Conservation (phyloP, 331 rosid species). For the Rhamnella rubrinervis region DNA sequence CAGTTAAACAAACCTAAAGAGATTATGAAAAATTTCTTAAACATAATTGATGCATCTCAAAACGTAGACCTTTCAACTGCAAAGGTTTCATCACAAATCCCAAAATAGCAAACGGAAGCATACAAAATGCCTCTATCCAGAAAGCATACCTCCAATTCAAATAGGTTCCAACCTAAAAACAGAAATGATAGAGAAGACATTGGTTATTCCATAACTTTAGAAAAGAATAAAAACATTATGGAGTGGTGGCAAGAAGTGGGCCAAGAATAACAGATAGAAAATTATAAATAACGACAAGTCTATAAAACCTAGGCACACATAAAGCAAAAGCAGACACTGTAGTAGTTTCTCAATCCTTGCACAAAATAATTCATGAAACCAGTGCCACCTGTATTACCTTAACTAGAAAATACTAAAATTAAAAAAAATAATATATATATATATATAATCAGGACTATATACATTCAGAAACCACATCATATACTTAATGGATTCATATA, state of each 20-base stretch:
- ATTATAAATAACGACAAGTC: slow-evolving; percentile 7
- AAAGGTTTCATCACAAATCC: slow-evolving; percentile 80
- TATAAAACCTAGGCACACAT: neutral
- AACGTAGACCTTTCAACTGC: slow-evolving; percentile 64
- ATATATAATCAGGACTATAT: neutral
- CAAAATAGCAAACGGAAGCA: slow-evolving; percentile 90
- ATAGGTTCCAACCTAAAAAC: slow-evolving; percentile 66
- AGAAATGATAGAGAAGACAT: slow-evolving; percentile 7
- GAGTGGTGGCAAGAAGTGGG: neutral
- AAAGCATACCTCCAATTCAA: slow-evolving; percentile 84
- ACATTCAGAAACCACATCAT: neutral
- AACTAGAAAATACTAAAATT: neutral
- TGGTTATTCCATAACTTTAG: neutral
- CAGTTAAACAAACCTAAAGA: slow-evolving; percentile 2
- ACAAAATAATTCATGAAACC: neutral
- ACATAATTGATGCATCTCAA: slow-evolving; percentile 19
- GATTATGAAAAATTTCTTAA: slow-evolving; percentile 1
- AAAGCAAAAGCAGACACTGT: neutral
- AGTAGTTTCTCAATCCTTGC: slow-evolving; percentile 1
- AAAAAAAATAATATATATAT: neutral
- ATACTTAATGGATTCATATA: neutral
- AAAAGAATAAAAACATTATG: neutral
- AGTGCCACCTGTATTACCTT: neutral
- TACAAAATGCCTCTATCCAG: slow-evolving; percentile 76
- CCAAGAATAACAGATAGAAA: neutral